Evolutionary conservation across 345 rosid species (phyloP), one percentile per base, ranked within the genome.

Genomic region (Aethionema arabicum): DNA sequence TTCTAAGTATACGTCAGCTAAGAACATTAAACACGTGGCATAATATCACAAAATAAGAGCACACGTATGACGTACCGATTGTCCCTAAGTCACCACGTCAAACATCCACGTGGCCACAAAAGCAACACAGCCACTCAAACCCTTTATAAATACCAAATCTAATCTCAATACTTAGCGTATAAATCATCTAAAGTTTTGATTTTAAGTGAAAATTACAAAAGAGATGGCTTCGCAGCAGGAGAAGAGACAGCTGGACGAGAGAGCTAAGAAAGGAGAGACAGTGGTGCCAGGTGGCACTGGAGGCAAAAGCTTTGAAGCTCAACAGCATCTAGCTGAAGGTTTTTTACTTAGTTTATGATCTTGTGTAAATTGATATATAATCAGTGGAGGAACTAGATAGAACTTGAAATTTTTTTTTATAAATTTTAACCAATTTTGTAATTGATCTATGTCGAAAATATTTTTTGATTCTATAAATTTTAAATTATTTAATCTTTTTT

Each of bases 251-350:
- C 83, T 91, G 1, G 91, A 91, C 72, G 81, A 77, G 57, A 82
- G 75, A 51, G 96, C 95, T 0, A 74, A 73, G 81, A 76, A 69
- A 49, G 96, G 98, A 4, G 88, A 91, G 76, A 83, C 87, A 0
- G 95, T 91, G 0, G 74, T 88, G 12, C 96, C 87, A 2, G 90
- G 95, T 1, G 96, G 95, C 27, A 88, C 96, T 2, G 95, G 96
- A 0, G 95, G 98, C 56, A 91, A 82, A 65, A 91, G 90, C 84
- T 90, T 86, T 0, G 91, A 84, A 75, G 96, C 98, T 58, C 96
- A 83, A 66, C 88, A 83, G 38, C 83, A 91, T 76, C 90, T 91
- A 5, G 91, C 98, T 32, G 87, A 88, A 80, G 92, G 91, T 82
- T 11, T 42, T 3, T 54, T 13, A 1, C 52, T 52, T 9, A 44